A percentile compares a stretch with the other conserved stretches of the same genome.
These are phyloP conservation scores for Graphiopsis chlorocephala DNA, from an alignment of 2,329 filamentous ascomycete genomes.

Conservation along the genomic window DNA sequence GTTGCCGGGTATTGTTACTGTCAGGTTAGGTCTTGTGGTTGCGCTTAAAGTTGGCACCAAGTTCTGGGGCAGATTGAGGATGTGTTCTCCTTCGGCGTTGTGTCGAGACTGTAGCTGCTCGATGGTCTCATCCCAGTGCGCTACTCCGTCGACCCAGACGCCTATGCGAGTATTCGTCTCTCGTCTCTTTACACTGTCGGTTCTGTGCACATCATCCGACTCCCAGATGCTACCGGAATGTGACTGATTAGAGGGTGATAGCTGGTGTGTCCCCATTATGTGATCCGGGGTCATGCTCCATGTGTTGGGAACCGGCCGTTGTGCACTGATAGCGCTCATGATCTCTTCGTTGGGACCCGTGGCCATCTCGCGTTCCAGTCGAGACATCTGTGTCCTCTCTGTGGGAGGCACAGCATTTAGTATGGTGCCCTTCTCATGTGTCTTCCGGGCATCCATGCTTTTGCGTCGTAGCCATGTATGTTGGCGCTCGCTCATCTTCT, in stretches of 20 bases:
- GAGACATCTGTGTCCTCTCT: conserved; percentile 29
- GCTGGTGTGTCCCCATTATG: conserved; percentile 13
- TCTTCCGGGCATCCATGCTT: conserved; percentile 13
- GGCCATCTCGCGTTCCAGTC: conserved; percentile 38
- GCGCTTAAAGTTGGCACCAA: background rate
- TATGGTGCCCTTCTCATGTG: conserved; percentile 23
- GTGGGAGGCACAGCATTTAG: conserved; percentile 34
- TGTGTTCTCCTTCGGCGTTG: background rate
- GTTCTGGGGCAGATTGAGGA: background rate
- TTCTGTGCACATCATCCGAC: conserved; percentile 1
- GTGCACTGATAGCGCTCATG: conserved; percentile 25
- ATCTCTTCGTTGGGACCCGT: conserved; percentile 42
- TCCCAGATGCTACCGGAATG: background rate
- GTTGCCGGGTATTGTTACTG: background rate
- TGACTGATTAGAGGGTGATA: background rate
- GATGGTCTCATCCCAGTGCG: conserved; percentile 38
- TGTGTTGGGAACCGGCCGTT: conserved; percentile 7
- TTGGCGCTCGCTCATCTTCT: conserved; percentile 25
- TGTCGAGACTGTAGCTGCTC: background rate
- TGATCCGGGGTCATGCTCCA: conserved; percentile 9
- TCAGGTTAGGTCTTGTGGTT: background rate
- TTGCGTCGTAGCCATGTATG: conserved; percentile 25
- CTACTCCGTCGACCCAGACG: conserved; percentile 44
- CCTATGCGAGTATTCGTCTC: conserved; percentile 38
- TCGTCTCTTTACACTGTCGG: conserved; percentile 24